phyloP scores from a whole-genome alignment of 2,329 filamentous ascomycete genomes.

The Colletotrichum orchidophilum region DNA sequence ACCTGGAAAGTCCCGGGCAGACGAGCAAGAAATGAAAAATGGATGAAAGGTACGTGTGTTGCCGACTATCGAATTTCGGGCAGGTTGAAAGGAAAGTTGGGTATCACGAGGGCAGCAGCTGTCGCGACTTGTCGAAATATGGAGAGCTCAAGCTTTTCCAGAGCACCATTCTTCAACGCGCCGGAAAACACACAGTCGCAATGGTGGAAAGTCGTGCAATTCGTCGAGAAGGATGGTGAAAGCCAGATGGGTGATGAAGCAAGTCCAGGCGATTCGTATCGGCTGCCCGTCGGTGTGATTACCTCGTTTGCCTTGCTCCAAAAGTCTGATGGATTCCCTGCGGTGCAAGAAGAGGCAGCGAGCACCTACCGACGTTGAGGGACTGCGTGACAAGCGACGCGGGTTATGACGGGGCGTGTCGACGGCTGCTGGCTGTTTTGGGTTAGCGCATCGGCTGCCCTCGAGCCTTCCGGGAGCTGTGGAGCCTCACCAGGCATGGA shows the following conservation, averaged over 20 bases:
- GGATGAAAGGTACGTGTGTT: not conserved
- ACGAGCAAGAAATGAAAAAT: not conserved
- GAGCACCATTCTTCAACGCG: slow-evolving; percentile 32
- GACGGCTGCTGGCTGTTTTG: slow-evolving; percentile 2
- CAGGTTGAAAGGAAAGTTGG: not conserved
- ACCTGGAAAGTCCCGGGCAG: not conserved
- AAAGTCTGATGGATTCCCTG: slow-evolving; percentile 13
- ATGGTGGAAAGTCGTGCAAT: not conserved
- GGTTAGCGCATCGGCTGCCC: slow-evolving; percentile 21
- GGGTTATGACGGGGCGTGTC: slow-evolving; percentile 32
- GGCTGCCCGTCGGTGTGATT: slow-evolving; percentile 14
- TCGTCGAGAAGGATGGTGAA: not conserved
- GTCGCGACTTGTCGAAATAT: slow-evolving; percentile 34
- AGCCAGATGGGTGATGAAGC: not conserved
- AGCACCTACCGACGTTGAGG: slow-evolving; percentile 23
- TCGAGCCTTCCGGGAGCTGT: not conserved
- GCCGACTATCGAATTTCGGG: not conserved
- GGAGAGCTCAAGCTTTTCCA: slow-evolving; percentile 32
- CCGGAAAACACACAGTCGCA: slow-evolving; percentile 4
- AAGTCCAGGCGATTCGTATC: not conserved
- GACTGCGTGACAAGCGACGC: slow-evolving; percentile 33
- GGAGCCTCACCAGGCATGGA: not conserved
- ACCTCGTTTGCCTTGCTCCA: slow-evolving; percentile 9
- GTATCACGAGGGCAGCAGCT: slow-evolving; percentile 25
- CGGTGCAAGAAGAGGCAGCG: slow-evolving; percentile 6